A percentile compares a stretch with the other conserved stretches of the same genome.
Conservation (phyloP, 305 asterid species). For the Fraxinus greggii region DNA sequence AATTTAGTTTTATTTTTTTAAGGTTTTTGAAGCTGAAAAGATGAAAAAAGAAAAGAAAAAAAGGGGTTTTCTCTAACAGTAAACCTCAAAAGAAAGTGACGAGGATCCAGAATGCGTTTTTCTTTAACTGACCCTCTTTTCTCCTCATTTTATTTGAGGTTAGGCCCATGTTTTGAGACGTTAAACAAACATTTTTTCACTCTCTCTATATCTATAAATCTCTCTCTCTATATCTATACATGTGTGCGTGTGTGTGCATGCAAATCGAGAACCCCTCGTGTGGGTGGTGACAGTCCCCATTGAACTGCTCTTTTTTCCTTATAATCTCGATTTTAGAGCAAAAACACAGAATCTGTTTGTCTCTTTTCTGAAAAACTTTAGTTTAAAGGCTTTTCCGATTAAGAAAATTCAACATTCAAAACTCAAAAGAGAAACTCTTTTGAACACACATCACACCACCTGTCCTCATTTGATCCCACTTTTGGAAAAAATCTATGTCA, state of each 20-base stretch:
- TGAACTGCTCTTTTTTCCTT: background rate
- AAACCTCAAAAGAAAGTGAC: background rate
- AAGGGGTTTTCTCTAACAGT: background rate
- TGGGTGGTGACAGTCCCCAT: background rate
- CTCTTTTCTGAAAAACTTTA: background rate
- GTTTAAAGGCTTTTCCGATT: background rate
- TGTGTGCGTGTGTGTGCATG: background rate
- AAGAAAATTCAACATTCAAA: slow-evolving; percentile 2
- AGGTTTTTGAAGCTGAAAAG: background rate
- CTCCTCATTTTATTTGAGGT: background rate
- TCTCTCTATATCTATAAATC: background rate
- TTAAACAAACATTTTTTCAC: background rate
- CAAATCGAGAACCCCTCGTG: slow-evolving; percentile 9
- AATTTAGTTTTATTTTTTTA: background rate
- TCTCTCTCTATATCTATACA: background rate
- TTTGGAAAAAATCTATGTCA: background rate
- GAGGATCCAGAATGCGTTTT: background rate
- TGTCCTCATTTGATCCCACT: background rate
- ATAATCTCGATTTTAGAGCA: background rate
- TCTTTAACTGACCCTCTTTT: background rate
- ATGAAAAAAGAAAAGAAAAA: background rate
- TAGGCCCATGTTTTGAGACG: background rate
- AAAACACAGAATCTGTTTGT: slow-evolving; percentile 2
- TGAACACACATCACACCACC: background rate
- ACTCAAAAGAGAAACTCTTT: background rate